Evolutionary conservation across 805 yeast genomes (phyloP).

Genomic region (Zygotorulaspora danielsina): DNA sequence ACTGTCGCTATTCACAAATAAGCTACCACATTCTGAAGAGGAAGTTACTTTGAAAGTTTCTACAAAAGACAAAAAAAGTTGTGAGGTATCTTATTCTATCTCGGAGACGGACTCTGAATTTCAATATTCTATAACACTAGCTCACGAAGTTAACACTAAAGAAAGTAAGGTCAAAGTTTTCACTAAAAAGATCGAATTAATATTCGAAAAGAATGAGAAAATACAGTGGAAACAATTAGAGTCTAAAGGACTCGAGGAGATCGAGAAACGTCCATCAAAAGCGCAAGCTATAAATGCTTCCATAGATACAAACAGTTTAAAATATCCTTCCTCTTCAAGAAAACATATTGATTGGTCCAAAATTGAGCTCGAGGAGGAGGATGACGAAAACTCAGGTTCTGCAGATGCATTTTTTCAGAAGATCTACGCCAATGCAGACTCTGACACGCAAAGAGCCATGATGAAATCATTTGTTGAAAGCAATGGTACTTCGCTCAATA

Average conservation of each 20-base stretch:
- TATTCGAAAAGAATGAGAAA: constrained; percentile 44
- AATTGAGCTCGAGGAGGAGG: constrained; percentile 43
- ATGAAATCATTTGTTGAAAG: constrained; percentile 93
- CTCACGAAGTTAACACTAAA: constrained; percentile 45
- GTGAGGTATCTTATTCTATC: constrained; percentile 22
- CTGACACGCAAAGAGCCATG: constrained; percentile 89
- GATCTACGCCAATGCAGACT: constrained; percentile 74
- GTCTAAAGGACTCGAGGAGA: neutral
- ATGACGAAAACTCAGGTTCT: constrained; percentile 44
- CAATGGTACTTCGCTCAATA: constrained; percentile 87
- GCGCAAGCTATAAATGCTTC: neutral
- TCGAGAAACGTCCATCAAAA: neutral
- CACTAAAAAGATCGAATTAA: constrained; percentile 71
- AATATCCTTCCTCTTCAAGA: constrained; percentile 63
- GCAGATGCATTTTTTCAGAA: constrained; percentile 69
- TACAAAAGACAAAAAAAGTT: constrained; percentile 38
- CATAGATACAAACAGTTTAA: constrained; percentile 9
- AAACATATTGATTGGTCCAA: constrained; percentile 68
- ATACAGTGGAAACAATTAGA: constrained; percentile 54
- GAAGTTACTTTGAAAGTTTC: constrained; percentile 43
- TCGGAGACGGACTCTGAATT: constrained; percentile 48
- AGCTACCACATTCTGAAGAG: constrained; percentile 42
- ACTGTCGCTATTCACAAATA: constrained; percentile 67
- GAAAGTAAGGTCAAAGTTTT: constrained; percentile 49
- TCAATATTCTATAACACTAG: constrained; percentile 52